A percentile compares a stretch with the other conserved stretches of the same genome.
These are phyloP conservation scores for Pholiota conissans DNA, from an alignment of 768 basidiomycete genomes.

Conservation along the genomic window DNA sequence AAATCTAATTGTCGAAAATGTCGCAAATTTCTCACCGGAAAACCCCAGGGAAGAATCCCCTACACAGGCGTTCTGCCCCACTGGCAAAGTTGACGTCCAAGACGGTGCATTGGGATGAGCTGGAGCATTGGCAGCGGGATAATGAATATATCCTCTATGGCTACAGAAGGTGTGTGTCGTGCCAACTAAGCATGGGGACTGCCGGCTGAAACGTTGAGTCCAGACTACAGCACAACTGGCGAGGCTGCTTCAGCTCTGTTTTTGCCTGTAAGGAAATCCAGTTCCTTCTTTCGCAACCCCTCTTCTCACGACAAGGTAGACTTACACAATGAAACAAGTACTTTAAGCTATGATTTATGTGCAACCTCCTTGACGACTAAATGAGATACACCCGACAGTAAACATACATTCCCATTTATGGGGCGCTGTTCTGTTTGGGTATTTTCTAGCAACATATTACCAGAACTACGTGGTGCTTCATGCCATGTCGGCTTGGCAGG, in stretches of 20 bases:
- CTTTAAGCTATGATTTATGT: slow-evolving; percentile 11
- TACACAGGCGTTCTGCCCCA: not conserved
- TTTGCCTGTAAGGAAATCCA: slow-evolving; percentile 56
- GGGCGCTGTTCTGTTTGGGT: slow-evolving; percentile 62
- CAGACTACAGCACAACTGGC: slow-evolving; percentile 63
- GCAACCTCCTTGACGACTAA: not conserved
- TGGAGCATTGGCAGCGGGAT: slow-evolving; percentile 71
- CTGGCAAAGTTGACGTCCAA: slow-evolving; percentile 7
- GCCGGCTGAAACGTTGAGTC: slow-evolving; percentile 7
- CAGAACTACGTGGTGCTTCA: slow-evolving; percentile 50
- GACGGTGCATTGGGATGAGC: slow-evolving; percentile 52
- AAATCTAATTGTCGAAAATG: not conserved
- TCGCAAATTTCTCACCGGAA: not conserved
- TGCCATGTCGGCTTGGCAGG: slow-evolving; percentile 57
- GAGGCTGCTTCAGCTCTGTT: slow-evolving; percentile 60
- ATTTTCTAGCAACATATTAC: slow-evolving; percentile 55
- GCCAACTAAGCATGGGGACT: not conserved
- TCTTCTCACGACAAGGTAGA: slow-evolving; percentile 41
- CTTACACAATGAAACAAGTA: slow-evolving; percentile 79
- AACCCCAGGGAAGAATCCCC: not conserved
- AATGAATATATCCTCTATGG: slow-evolving; percentile 73
- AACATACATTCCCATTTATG: slow-evolving; percentile 86
- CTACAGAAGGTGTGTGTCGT: slow-evolving; percentile 58
- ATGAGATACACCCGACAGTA: slow-evolving; percentile 41
- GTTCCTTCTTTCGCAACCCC: slow-evolving; percentile 13